Conservation (phyloP, 2,329 filamentous ascomycete genomes). For the Sporothrix pseudoabietina region DNA sequence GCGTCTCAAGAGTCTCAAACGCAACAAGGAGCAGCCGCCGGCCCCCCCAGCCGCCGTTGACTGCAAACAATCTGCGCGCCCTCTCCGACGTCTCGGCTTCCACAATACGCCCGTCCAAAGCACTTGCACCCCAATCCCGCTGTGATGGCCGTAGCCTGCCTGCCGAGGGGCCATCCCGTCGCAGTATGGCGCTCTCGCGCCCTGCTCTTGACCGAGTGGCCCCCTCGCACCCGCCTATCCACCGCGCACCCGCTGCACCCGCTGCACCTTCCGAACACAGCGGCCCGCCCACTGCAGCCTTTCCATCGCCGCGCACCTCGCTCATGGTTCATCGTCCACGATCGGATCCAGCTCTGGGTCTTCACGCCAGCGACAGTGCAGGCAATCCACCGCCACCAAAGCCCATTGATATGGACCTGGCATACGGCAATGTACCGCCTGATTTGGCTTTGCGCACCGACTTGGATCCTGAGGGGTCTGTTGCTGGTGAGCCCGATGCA, state of each 20-base stretch:
- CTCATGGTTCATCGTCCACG: constrained; percentile 44
- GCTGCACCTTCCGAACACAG: background rate
- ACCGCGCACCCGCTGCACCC: background rate
- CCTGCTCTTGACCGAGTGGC: constrained; percentile 38
- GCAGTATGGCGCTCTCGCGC: constrained; percentile 49
- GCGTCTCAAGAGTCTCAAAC: constrained; percentile 41
- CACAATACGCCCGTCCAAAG: constrained; percentile 49
- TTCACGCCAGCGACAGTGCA: constrained; percentile 31
- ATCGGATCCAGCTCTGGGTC: constrained; percentile 46
- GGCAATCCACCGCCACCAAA: constrained; percentile 38
- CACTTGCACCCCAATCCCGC: constrained; percentile 46
- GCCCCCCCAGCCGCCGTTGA: constrained; percentile 48
- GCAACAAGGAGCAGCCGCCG: constrained; percentile 35
- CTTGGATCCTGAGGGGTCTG: constrained; percentile 42
- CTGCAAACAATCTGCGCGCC: constrained; percentile 55
- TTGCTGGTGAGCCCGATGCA: constrained; percentile 33
- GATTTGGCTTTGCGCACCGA: constrained; percentile 59
- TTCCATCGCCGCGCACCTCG: constrained; percentile 37
- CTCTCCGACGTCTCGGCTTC: constrained; percentile 53
- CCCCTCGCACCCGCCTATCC: background rate
- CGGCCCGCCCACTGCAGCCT: background rate
- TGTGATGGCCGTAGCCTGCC: constrained; percentile 46
- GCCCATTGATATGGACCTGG: constrained; percentile 84
- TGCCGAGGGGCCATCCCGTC: constrained; percentile 51
- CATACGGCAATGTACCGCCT: constrained; percentile 81